phyloP scores from a whole-genome alignment of 75 land plant species.

The Cunninghamia lanceolata region DNA sequence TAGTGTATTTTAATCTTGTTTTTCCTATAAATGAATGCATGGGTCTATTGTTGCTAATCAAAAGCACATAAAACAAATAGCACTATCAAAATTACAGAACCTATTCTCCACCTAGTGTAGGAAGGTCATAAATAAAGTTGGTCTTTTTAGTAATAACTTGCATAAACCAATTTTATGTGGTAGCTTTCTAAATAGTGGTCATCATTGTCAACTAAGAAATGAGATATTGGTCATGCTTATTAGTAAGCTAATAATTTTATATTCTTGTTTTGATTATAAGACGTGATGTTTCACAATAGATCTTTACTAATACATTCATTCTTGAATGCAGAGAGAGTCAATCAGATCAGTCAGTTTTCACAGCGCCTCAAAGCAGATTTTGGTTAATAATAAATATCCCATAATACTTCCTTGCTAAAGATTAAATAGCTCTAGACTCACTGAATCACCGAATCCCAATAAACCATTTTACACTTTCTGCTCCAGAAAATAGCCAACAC shows the following conservation, averaged over 20 bases:
- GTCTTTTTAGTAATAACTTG: neutral
- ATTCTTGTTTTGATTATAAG: neutral
- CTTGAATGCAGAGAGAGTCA: neutral
- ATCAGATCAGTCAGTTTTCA: slow-evolving; percentile 27
- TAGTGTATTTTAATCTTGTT: neutral
- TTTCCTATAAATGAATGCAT: neutral
- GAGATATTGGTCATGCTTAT: neutral
- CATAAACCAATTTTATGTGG: neutral
- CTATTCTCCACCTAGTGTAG: neutral
- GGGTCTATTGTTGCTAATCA: neutral
- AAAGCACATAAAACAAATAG: neutral
- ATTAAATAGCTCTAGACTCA: neutral
- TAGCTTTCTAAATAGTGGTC: neutral
- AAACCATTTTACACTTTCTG: neutral
- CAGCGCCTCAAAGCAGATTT: neutral
- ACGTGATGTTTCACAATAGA: neutral
- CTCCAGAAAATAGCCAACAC: neutral
- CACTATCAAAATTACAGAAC: neutral
- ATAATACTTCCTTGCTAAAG: slow-evolving; percentile 1
- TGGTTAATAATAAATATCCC: neutral
- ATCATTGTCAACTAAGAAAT: neutral
- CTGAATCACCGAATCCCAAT: slow-evolving; percentile 2
- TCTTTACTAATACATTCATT: neutral
- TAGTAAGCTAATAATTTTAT: neutral
- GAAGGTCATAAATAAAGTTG: neutral